Base-by-base conservation (phyloP, 306 rosid genomes). In the Leucaena leucocephala region DNA sequence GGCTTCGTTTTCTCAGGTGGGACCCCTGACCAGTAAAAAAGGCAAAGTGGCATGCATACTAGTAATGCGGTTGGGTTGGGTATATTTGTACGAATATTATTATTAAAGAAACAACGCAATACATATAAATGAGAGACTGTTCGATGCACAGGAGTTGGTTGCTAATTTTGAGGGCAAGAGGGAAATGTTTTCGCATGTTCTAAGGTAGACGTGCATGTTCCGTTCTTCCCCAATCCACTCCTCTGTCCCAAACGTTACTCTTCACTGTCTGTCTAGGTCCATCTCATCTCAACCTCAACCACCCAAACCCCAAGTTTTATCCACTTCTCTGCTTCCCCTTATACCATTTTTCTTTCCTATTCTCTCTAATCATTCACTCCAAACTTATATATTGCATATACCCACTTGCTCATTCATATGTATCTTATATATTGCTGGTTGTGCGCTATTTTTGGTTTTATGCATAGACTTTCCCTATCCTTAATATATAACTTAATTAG, bases 121-220 rank as follows among this genome's bases (percentile, higher is more conserved):
- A 40, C 71, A 39, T 43, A 66, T 39, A 66, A 8, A 66, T 17
- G 49, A n/a, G 4, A n/a, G 11, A 36, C 43, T 64, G 63, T 81
- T 81, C 43, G 80, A 61, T 69, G 3, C 40, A 77, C 46, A 35
- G 52, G 45, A 69, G 64, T 59, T 79, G 82, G 50, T 77, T 39
- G 82, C 69, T 43, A 74, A 75, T 50, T 63, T 82, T 52, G 85
- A 74, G 63, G 84, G 82, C 83, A 78, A 52, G 64, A 78, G 76
- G 50, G 73, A 79, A 75, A 74, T 84, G 83, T 58, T 14, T 74
- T 21, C 82, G 85, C 89, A 82, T 82, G 86, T 85, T 82, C 43
- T 49, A 35, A 54, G 70, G 82, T 66, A 80, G 81, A 77, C 81
- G 83, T 83, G 88, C 82, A 88, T 82, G 84, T 82, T 86, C 78